Conservation (phyloP, 2,329 filamentous ascomycete species). For the Tolypocladium nubicola region DNA sequence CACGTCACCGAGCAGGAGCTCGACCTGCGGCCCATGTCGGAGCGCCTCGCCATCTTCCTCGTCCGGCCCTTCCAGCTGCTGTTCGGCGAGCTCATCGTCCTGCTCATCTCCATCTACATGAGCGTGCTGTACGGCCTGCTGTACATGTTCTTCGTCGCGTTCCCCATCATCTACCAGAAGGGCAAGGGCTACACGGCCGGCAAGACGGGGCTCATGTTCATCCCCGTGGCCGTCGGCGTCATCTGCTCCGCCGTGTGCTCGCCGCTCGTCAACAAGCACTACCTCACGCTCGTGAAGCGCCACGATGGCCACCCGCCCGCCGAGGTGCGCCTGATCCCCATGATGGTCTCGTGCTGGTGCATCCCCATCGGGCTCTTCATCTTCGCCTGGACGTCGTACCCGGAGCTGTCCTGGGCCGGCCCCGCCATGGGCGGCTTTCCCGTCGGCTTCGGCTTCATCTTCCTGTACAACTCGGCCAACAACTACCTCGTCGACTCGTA, state of each 20-base stretch:
- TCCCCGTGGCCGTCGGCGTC: conserved; percentile 70
- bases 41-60: conserved; percentile 65
- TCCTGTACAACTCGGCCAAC: conserved; percentile 70
- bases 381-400: conserved; percentile 55
- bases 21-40: conserved; percentile 56
- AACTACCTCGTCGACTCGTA: conserved; percentile 60
- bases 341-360: conserved; percentile 69
- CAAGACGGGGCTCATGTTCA: conserved; percentile 77
- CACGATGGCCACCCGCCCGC: conserved; percentile 65
- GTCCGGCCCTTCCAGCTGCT: conserved; percentile 77
- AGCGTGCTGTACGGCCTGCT: conserved; percentile 65
- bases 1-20: conserved; percentile 76
- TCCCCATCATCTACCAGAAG: conserved; percentile 60
- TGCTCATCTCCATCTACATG: conserved; percentile 80
- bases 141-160: conserved; percentile 71
- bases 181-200: conserved; percentile 70
- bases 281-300: conserved; percentile 51
- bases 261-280: conserved; percentile 72
- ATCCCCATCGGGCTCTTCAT: conserved; percentile 50
- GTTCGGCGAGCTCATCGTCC: conserved; percentile 74
- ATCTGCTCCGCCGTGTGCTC: conserved; percentile 54
- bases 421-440: conserved; percentile 61
- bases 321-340: conserved; percentile 69
- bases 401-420: conserved; percentile 55
- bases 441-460: conserved; percentile 74